phyloP scores from a whole-genome alignment of 345 rosid genomes.

The Eucalyptus erythrocorys region DNA sequence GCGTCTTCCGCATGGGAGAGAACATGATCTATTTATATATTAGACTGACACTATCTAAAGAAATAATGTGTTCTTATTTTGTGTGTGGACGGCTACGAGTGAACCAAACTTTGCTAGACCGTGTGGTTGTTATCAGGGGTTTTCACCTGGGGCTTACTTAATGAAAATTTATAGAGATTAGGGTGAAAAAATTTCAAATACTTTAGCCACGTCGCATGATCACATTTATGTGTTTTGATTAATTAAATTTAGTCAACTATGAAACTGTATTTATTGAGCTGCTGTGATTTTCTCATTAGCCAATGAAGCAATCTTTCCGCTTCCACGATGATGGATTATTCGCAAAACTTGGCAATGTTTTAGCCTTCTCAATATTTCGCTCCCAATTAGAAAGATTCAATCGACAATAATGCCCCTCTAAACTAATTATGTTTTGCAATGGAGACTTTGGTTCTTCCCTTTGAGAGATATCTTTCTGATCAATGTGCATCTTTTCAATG shows the following conservation, averaged over 20 bases:
- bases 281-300: not conserved
- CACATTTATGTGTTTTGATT: not conserved
- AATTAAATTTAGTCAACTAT: not conserved
- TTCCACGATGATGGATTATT: not conserved
- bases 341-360: not conserved
- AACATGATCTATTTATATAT: not conserved
- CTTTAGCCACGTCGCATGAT: no score
- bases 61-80: not conserved
- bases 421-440: no score
- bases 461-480: no score
- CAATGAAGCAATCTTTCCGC: not conserved
- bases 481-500: not conserved
- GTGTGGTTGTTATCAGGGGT: not conserved
- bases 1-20: not conserved
- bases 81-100: not conserved
- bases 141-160: not conserved
- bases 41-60: not conserved
- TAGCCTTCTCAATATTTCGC: not conserved
- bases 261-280: not conserved
- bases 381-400: not conserved
- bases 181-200: not conserved
- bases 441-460: not conserved
- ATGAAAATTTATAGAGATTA: not conserved
- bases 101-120: not conserved
- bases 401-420: not conserved